Evolutionary conservation across 2,329 filamentous ascomycete genomes (phyloP).

Genomic region (Calonectria fujianensis): DNA sequence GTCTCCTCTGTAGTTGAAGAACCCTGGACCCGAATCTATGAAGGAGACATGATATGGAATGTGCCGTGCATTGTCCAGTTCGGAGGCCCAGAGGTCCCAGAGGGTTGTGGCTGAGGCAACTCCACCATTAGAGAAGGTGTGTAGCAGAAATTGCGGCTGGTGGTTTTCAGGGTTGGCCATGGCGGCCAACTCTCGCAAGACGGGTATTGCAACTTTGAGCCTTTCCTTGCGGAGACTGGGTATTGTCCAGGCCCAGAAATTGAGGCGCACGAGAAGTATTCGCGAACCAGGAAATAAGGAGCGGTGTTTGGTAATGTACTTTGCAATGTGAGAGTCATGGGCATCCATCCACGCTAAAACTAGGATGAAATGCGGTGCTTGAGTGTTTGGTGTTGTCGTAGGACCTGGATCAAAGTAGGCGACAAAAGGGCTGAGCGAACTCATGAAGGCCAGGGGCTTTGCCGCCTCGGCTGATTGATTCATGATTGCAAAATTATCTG

Average conservation of each 20-base stretch:
- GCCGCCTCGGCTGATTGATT: background rate
- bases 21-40: conserved; percentile 70
- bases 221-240: conserved; percentile 56
- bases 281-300: conserved; percentile 65
- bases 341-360: conserved; percentile 72
- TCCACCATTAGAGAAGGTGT: conserved; percentile 73
- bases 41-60: conserved; percentile 67
- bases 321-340: conserved; percentile 69
- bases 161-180: conserved; percentile 40
- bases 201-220: conserved; percentile 63
- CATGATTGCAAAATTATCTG: conserved; percentile 27
- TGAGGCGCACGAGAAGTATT: conserved; percentile 68
- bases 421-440: conserved; percentile 61
- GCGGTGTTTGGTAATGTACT: conserved; percentile 69
- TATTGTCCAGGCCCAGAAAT: conserved; percentile 61
- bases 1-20: conserved; percentile 62
- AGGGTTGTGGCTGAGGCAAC: conserved; percentile 63
- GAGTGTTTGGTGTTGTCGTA: background rate
- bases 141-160: conserved; percentile 64
- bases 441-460: conserved; percentile 60
- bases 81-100: conserved; percentile 44
- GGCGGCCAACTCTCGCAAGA: conserved; percentile 60
- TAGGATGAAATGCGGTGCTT: conserved; percentile 67
- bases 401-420: conserved; percentile 56
- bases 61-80: conserved; percentile 44